These are phyloP conservation scores for Ceratocystis ficicola DNA, from an alignment of 2,329 filamentous ascomycete species.

Conservation along the genomic window DNA sequence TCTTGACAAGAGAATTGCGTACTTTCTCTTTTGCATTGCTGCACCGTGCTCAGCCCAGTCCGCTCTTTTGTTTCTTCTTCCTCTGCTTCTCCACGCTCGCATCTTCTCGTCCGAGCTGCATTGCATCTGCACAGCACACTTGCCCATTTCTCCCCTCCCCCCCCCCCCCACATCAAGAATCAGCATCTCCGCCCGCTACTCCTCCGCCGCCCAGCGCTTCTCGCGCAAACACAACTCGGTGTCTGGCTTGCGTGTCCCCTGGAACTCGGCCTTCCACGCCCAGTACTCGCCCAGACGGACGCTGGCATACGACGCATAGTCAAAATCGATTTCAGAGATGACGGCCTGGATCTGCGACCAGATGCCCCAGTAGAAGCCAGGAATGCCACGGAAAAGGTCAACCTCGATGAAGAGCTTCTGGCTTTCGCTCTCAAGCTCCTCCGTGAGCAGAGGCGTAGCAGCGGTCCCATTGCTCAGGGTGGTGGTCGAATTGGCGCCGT, in stretches of 20 bases:
- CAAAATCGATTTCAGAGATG: constrained; percentile 92
- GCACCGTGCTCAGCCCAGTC: not conserved
- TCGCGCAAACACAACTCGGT: constrained; percentile 63
- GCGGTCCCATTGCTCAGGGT: constrained; percentile 16
- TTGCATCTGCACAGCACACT: not conserved
- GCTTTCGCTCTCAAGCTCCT: constrained; percentile 49
- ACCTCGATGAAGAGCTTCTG: constrained; percentile 65
- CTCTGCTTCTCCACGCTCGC: not conserved
- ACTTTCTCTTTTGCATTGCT: not conserved
- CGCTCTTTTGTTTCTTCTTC: not conserved
- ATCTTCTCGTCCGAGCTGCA: not conserved
- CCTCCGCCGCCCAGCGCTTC: constrained; percentile 57
- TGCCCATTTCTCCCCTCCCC: not conserved
- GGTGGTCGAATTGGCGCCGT: not conserved
- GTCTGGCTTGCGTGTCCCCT: constrained; percentile 46
- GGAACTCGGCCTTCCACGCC: constrained; percentile 69
- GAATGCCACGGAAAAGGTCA: constrained; percentile 75
- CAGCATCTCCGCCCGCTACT: constrained; percentile 21
- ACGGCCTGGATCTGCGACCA: constrained; percentile 92
- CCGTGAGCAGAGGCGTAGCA: constrained; percentile 24
- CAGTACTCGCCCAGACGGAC: constrained; percentile 79
- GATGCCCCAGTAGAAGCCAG: constrained; percentile 84
- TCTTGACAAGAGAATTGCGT: not conserved
- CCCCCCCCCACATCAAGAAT: not conserved
- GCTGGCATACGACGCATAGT: constrained; percentile 88